Evolutionary conservation across 768 basidiomycete species (phyloP), one percentile per base, ranked within the genome.

Genomic region (Boletus reticuloceps): DNA sequence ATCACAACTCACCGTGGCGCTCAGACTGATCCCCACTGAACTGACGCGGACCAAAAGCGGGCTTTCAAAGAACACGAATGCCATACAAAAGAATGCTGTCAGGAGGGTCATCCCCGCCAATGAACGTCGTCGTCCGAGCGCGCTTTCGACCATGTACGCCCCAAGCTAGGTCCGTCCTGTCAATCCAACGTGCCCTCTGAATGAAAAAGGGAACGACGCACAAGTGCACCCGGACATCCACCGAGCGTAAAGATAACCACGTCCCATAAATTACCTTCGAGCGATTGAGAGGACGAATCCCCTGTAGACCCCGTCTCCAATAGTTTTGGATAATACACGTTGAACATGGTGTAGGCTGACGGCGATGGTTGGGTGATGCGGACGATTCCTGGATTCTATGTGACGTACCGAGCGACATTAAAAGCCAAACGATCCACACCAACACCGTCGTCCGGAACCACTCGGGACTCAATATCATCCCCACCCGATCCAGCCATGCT

Each of bases 301-400:
- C 58, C 55, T n/a, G 51, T 55, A 3, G 65, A 55, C 3, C 58
- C 56, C 27, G 81, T 80, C 72, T 96, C 94, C 37, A 96, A 73
- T 12, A 94, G 74, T 64, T 91, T 95, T 0, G 94, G 94, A 19
- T 94, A 79, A 66, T 83, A 96, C 27, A 94, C 91, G 65, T 95
- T 96, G 72, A 96, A 95, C 86, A 96, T 93, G 3, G 91, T 94
- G 64, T 85, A 93, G 0, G 84, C 89, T 90, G 43, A 17, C n/a
- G 20, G 20, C 29, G 25, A 38, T n/a, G 1, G 34, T 47, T 31
- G 0, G 11, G 49, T 50, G 38, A 51, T 12, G 34, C 34, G 32
- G 14, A 14, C 25, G 20, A 12, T 5, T 10, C 12, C 13, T 6
- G 7, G 1, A 36, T 12, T 39, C 20, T 46, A 13, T 64, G 25